Conservation (phyloP, 169 alveolate species). For the Hepatocystis sp. region DNA sequence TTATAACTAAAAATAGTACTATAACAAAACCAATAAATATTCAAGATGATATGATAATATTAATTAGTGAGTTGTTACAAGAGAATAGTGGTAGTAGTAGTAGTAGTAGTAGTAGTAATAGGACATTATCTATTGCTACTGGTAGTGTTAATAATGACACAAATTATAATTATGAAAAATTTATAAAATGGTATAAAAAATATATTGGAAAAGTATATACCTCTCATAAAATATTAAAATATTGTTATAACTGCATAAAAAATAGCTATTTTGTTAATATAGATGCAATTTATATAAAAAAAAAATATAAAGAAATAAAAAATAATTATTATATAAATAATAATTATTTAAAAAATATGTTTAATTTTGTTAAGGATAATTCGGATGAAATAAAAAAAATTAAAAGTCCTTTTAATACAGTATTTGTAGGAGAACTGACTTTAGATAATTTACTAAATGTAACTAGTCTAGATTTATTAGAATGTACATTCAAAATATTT, state of each 20-base stretch:
- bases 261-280: conserved; percentile 64
- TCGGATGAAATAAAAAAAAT: conserved; percentile 42
- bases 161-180: conserved; percentile 12
- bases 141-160: conserved; percentile 25
- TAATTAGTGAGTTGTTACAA: conserved; percentile 37
- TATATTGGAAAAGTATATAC: conserved; percentile 46
- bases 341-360: conserved; percentile 46
- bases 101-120: too few species aligned
- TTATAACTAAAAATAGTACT: conserved; percentile 54
- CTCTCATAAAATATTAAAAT: conserved; percentile 34
- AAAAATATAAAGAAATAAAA: conserved; percentile 55
- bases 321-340: conserved; percentile 22
- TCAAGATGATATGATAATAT: conserved; percentile 66
- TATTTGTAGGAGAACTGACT: conserved; percentile 61
- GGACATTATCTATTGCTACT: too few species aligned
- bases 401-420: conserved; percentile 60
- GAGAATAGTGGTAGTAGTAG: too few species aligned
- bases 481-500: conserved; percentile 46
- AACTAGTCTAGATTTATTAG: conserved; percentile 39
- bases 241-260: conserved; percentile 57
- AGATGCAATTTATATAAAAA: conserved; percentile 32
- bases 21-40: conserved; percentile 28
- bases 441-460: conserved; percentile 50
- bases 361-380: conserved; percentile 44
- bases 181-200: conserved; percentile 47